phyloP scores from a whole-genome alignment of 2,329 filamentous ascomycete species.

The Aspergillus fumigatiaffinis region DNA sequence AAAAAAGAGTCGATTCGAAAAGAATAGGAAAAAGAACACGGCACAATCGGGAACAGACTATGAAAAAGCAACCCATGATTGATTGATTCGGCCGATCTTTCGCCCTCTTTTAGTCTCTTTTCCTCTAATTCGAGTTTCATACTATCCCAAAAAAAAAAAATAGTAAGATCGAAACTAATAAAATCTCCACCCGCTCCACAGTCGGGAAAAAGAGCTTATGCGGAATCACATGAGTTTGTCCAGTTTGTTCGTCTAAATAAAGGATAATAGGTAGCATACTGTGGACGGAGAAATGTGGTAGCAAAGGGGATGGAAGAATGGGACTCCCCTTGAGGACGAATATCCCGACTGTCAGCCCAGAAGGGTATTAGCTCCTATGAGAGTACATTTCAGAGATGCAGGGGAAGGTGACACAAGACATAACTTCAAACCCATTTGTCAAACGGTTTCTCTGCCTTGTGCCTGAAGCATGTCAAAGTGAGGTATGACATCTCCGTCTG shows the following conservation, averaged over 20 bases:
- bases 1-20: background rate
- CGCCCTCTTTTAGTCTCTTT: constrained; percentile 4
- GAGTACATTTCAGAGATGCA: background rate
- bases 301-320: background rate
- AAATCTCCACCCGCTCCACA: constrained; percentile 27
- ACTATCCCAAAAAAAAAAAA: constrained; percentile 12
- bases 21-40: background rate
- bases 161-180: constrained; percentile 29
- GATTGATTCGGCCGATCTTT: constrained; percentile 11
- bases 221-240: constrained; percentile 13
- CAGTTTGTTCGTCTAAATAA: background rate
- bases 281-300: background rate
- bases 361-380: background rate
- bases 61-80: background rate
- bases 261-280: background rate
- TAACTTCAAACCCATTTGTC: background rate
- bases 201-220: constrained; percentile 32
- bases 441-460: no score
- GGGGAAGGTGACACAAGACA: background rate
- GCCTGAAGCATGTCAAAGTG: no score
- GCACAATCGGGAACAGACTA: background rate
- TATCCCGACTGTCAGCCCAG: background rate
- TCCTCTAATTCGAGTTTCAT: constrained; percentile 13
- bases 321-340: no score
- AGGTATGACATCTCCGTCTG: background rate